Evolutionary conservation across 2,329 filamentous ascomycete genomes (phyloP).

Genomic region (Chrysoporthe puriensis): DNA sequence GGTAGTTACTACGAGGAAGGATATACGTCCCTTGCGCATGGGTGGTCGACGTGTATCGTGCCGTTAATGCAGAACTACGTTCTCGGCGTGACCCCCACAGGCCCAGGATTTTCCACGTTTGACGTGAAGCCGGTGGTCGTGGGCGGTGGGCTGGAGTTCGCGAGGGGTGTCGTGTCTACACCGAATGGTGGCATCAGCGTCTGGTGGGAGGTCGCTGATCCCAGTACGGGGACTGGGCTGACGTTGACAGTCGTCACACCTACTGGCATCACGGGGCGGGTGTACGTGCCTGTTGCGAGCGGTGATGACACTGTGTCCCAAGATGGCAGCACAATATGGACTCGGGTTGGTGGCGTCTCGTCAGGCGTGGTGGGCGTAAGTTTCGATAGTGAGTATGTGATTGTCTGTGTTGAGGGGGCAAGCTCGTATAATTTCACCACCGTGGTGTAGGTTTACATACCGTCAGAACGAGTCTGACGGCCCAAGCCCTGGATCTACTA

Average conservation of each 20-base stretch:
- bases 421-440: conserved; percentile 11
- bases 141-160: conserved; percentile 45
- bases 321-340: conserved; percentile 32
- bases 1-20: conserved; percentile 49
- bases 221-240: conserved; percentile 30
- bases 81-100: conserved; percentile 49
- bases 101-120: conserved; percentile 49
- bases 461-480: too few species aligned
- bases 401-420: conserved; percentile 5
- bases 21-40: conserved; percentile 55
- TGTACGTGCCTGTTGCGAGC: conserved; percentile 33
- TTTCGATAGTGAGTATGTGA: conserved; percentile 12
- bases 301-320: conserved; percentile 26
- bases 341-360: conserved; percentile 4
- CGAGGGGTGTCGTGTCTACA: conserved; percentile 48
- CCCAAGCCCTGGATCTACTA: too few species aligned
- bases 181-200: conserved; percentile 44
- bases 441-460: not conserved
- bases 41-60: conserved; percentile 55
- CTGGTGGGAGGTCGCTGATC: conserved; percentile 39
- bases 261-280: conserved; percentile 35
- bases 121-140: conserved; percentile 42
- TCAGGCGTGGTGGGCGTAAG: not conserved
- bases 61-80: conserved; percentile 50
- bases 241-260: conserved; percentile 40